Evolutionary conservation across 73 alveolate species (phyloP), one percentile per base, ranked within the genome.

Genomic region (Blepharisma stoltei): DNA sequence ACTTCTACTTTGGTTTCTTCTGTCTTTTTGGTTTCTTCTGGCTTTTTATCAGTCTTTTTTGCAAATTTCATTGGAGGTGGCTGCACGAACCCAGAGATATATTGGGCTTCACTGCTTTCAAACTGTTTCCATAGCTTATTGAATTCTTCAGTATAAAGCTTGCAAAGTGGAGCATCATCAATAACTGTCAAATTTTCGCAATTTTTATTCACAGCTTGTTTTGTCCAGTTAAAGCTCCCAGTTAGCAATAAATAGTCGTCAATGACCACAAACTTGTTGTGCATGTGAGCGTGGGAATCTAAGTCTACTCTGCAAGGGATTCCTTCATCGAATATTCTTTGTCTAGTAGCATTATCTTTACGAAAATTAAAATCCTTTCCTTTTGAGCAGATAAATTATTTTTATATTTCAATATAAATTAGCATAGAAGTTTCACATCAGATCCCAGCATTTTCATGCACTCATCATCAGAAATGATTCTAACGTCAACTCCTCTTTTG

Each of bases 391-490:
- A n/a, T n/a, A n/a, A n/a, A n/a, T n/a, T n/a, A n/a, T n/a, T n/a
- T n/a, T n/a, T n/a, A n/a, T n/a, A n/a, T n/a, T n/a, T n/a, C n/a
- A n/a, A n/a, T n/a, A n/a, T n/a, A n/a, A n/a, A n/a, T n/a, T n/a
- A n/a, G n/a, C n/a, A n/a, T n/a, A n/a, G 84, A 83, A 77, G 85
- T 73, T 84, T 81, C 21, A 95, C 75, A 81, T 95, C 98, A 54
- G 91, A 75, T 45, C 98, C 98, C 54, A 20, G 47, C 75, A 88
- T 78, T 67, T 89, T 87, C 78, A 86, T 81, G 78, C 96, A 91
- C 83, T 95, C 98, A 81, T 93, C 98, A 82, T 95, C 99, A 7
- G 98, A 81, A 67, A 95, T 95, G 53, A 95, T 81, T 81, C 92
- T 54, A 9, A 95, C 96, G 23, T 81, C 78, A 6, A 93, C 92